Base-by-base conservation (phyloP, 2,329 filamentous ascomycete species). In the Sclerotinia subarctica region DNA sequence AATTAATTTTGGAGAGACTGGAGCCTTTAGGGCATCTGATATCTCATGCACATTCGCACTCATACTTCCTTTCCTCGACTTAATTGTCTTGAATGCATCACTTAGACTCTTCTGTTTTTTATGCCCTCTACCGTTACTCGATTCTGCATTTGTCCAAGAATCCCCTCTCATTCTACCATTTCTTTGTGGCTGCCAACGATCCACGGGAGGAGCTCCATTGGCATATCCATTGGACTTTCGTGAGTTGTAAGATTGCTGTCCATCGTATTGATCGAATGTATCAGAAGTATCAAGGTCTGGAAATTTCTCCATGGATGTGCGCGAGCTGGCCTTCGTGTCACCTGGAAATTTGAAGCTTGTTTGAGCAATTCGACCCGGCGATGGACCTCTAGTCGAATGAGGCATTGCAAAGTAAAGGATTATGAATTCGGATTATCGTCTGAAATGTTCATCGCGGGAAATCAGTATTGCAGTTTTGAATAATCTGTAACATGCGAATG, bases 1-100 rank as follows among this genome's bases (percentile, higher is more conserved):
- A 79, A 97, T 88, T 71, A 98, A 87, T 79, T 85, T 93, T 70
- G 92, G 90, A 19, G 94, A 98, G 44, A 99, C 85, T 6, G 95
- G 95, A 51, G 94, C 94, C 76, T 90, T 92, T 69, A 99, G 85
- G 64, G 94, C 93, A 78, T 95, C 92, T 56, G 93, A 94, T 75
- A 99, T 88, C 79, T 98, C 94, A 70, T 96, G 92, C 66, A 93
- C 94, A 80, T 96, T 97, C 78, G 94, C 92, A 81, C 89, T 94
- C 74, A 97, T 89, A 78, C 94, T 98, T 64, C 87, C 92, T 75
- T 90, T 92, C 74, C 93, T 86, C 49, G 86, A 89, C 72, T 93
- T 85, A 74, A 97, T 94, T 3, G 88, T 93, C 74, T 87, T 88
- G 72, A 97, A 86, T n/a, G 94, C 93, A 79, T 97, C 93, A 75